Evolutionary conservation across 1,284 basidiomycete genomes (phyloP), one percentile per base, ranked within the genome.

Genomic region (Tetrapyrgos nigripes): DNA sequence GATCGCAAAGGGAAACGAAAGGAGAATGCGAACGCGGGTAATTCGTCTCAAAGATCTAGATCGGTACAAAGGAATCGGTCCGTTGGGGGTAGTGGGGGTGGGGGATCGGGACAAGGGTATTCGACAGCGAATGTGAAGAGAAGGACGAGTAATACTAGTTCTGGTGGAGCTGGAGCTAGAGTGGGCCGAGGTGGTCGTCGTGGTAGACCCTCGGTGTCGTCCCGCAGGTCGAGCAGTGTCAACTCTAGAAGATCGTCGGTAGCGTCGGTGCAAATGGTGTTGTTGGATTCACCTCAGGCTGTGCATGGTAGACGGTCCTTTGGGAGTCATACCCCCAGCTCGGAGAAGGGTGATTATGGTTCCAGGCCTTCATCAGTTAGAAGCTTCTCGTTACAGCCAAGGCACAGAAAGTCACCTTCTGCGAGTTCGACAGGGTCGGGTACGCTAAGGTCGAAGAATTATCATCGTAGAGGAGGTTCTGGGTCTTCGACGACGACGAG

Each of bases 1-100:
- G 91, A 93, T 63, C 79, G 81, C 65, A 93, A 91, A 67, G 88
- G 89, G 4, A 93, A 93, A 72, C 79, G 86, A 54, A 88, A 90
- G 69, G 85, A 84, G 44, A 50, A 67, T 33, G 57, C 64, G 2
- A 27, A 29, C 21, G 28, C 27, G 19, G 27, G 26, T 5, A 33
- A 27, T 21, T 48, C 59, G 24, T 49, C 51, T 28, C 14, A 40
- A 26, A 50, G 54, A 5, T 56, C 50, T 14, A 29, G 58, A 28
- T 49, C 40, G n/a, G 49, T 50, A 29, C 37, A 40, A 17, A 6
- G 37, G 6, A 40, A 40, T 40, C 8, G 6, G 8, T 40, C 37
- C 14, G 17, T 17, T 33, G 31, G 31, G 37, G 55, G 33, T 23
- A n/a, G 29, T 4, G 44, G 35, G 28, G 44, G 33, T 44, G 56